Evolutionary conservation across 31 red algal species (phyloP), one percentile per base, ranked within the genome.

Genomic region (Odonthalia washingtoniensis): DNA sequence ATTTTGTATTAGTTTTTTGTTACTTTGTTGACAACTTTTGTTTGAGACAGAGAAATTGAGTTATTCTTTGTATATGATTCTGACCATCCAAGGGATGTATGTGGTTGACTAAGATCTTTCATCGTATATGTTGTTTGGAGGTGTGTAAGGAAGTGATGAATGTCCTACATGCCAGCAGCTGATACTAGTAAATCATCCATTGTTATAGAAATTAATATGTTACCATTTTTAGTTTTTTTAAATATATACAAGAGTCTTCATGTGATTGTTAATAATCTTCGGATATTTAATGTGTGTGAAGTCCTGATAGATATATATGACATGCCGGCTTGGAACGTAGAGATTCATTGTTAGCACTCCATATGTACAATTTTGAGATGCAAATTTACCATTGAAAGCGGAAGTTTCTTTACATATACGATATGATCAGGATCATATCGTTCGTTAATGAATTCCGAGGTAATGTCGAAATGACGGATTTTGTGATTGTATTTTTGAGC

Each of bases 391-490:
- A 68, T 84, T 37, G 70, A 84, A 12, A 31, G 27, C 21, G 80
- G 80, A 43, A 67, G 60, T 72, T 84, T 36, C 4, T 5, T 2
- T 2, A 84, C 38, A 16, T 70, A 69, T 24, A 84, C 63, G 12
- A 32, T 60, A 3, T 84, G 67, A 34, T 24, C 24, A 52, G 67
- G 16, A 35, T 43, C 6, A n/a, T 84, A 70, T 4, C n/a, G 16
- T 84, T 84, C 65, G 38, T 84, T 31, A 5, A 28, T 18, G 38
- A 72, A 84, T 14, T 31, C 80, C 36, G 80, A 69, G 27, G 6
- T 70, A 3, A 84, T 72, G 12, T 84, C 65, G 37, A 84, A 70
- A 72, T 84, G 80, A 39, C 43, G 31, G 9, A 84, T 26, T 31
- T 12, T 4, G 1, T 44, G 40, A 37, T 84, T 84, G 21, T 84